Evolutionary conservation across 2,329 filamentous ascomycete species (phyloP).

Genomic region (Pestalotiopsis sp.): DNA sequence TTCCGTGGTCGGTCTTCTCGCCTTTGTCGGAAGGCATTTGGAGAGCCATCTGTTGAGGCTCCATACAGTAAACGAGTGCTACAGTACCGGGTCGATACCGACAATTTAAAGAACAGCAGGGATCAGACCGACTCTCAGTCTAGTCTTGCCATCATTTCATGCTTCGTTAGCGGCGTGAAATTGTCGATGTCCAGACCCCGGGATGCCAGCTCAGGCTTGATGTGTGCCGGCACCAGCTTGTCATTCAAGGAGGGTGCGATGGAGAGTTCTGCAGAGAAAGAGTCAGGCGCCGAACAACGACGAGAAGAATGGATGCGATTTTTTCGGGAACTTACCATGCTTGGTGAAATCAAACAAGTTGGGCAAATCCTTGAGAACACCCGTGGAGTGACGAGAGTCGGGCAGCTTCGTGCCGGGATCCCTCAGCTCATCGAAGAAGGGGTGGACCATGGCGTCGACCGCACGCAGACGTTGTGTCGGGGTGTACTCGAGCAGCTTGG

Average conservation of each 20-base stretch:
- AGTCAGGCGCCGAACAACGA: not conserved
- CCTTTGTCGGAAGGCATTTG: slow-evolving; percentile 22
- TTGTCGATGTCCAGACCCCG: slow-evolving; percentile 91
- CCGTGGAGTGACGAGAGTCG: slow-evolving; percentile 88
- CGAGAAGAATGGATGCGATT: not conserved
- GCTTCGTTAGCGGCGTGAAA: slow-evolving; percentile 86
- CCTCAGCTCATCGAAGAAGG: slow-evolving; percentile 96
- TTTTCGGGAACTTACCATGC: slow-evolving; percentile 70
- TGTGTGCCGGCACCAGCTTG: slow-evolving; percentile 83
- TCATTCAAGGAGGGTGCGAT: slow-evolving; percentile 87
- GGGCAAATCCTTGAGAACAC: slow-evolving; percentile 79
- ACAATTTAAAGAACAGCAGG: slow-evolving; percentile 32
- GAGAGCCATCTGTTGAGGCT: slow-evolving; percentile 27
- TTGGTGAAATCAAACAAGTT: slow-evolving; percentile 89
- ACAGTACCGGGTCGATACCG: slow-evolving; percentile 32
- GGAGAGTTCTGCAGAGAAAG: slow-evolving; percentile 76
- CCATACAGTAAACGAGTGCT: slow-evolving; percentile 32
- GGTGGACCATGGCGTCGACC: slow-evolving; percentile 95
- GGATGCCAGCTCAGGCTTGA: slow-evolving; percentile 71
- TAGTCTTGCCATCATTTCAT: slow-evolving; percentile 96
- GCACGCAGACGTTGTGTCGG: slow-evolving; percentile 93
- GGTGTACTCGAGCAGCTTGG: slow-evolving; percentile 91
- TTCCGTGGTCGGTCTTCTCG: slow-evolving; percentile 14
- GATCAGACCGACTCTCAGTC: slow-evolving; percentile 66
- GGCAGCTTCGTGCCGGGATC: slow-evolving; percentile 90